Conservation (phyloP, 208 protist species). For the Crithidia mellificae region DNA sequence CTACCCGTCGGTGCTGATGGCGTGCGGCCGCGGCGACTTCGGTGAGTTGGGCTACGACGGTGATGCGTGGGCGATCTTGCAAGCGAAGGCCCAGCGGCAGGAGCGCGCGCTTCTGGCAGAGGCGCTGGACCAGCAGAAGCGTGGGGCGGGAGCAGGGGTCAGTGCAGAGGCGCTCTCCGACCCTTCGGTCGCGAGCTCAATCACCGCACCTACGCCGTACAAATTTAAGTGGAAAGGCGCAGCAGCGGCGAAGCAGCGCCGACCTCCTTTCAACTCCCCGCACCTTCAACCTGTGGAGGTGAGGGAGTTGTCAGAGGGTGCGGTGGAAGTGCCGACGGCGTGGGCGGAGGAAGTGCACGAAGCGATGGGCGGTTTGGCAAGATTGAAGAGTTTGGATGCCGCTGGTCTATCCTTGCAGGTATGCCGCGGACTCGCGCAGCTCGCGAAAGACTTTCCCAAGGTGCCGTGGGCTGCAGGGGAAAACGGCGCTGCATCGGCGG, state of each 20-base stretch:
- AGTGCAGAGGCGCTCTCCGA: background rate
- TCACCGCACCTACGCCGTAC: slow-evolving; percentile 3
- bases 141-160: background rate
- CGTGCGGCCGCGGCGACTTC: slow-evolving; percentile 82
- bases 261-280: slow-evolving; percentile 21
- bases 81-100: slow-evolving; percentile 41
- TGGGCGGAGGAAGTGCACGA: background rate
- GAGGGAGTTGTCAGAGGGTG: slow-evolving; percentile 5
- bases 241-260: slow-evolving; percentile 13
- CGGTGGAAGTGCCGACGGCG: background rate
- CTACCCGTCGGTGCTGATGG: slow-evolving; percentile 57
- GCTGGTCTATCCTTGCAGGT: background rate
- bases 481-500: background rate
- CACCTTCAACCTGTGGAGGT: slow-evolving; percentile 20
- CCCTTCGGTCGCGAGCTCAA: background rate
- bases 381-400: no score
- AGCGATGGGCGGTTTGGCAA: no score
- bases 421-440: background rate
- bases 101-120: slow-evolving; percentile 26
- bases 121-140: slow-evolving; percentile 5
- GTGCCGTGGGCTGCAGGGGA: background rate
- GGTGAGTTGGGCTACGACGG: slow-evolving; percentile 86
- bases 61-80: slow-evolving; percentile 45
- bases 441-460: background rate
- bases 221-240: slow-evolving; percentile 34